Conservation (phyloP, 305 asterid genomes). For the Fraxinus floribunda region DNA sequence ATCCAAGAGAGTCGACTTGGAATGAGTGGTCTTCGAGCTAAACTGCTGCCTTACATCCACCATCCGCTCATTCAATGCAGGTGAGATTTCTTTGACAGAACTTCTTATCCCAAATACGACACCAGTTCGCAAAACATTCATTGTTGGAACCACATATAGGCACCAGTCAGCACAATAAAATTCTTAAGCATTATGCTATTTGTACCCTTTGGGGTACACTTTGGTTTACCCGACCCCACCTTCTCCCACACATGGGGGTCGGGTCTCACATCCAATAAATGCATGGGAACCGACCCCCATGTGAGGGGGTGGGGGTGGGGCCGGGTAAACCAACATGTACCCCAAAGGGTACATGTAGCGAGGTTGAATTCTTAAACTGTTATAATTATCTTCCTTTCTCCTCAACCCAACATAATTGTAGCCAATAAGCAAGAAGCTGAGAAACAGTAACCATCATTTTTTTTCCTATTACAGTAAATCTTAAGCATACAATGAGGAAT, state of each 20-base stretch:
- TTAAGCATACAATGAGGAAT: background rate
- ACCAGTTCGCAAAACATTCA: background rate
- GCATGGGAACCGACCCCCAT: too few relatives aligned
- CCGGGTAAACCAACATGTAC: too few relatives aligned
- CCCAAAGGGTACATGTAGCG: too few relatives aligned
- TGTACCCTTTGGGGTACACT: too few relatives aligned
- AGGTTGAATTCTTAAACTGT: background rate
- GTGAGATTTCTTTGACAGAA: background rate
- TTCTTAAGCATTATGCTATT: background rate
- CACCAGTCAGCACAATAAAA: background rate
- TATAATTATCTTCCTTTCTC: background rate
- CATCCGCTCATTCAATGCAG: background rate
- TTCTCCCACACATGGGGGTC: too few relatives aligned
- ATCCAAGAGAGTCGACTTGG: background rate
- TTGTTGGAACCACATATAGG: background rate
- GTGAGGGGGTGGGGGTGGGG: too few relatives aligned
- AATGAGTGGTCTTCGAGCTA: background rate
- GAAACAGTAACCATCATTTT: background rate
- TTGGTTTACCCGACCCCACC: too few relatives aligned
- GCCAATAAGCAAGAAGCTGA: background rate
- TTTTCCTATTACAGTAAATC: background rate
- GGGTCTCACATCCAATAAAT: too few relatives aligned
- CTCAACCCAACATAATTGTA: background rate
- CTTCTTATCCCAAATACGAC: background rate
- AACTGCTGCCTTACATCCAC: background rate